These are phyloP conservation scores for Spatholobus suberectus DNA, from an alignment of 306 rosid genomes.

Conservation along the genomic window DNA sequence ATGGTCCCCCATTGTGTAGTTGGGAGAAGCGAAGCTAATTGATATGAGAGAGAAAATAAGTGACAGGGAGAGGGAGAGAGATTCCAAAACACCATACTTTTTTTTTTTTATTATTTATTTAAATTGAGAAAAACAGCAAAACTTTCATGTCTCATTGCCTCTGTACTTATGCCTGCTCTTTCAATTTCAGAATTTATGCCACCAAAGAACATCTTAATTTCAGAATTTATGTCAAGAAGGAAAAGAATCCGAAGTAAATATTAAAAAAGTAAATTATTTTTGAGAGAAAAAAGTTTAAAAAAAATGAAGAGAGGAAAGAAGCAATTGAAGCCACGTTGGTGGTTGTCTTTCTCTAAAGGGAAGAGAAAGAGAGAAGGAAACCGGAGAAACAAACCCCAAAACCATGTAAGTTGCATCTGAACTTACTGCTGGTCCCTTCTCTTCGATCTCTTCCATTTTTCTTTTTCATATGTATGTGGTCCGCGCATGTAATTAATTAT, in stretches of 20 bases:
- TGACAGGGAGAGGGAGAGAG: slow-evolving; percentile 23
- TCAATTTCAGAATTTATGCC: slow-evolving; percentile 58
- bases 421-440: slow-evolving; percentile 63
- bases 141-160: slow-evolving; percentile 53
- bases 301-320: too few relatives aligned
- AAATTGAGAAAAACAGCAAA: slow-evolving; percentile 14
- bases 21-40: slow-evolving; percentile 54
- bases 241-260: slow-evolving; percentile 50
- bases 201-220: slow-evolving; percentile 41
- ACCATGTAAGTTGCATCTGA: slow-evolving; percentile 54
- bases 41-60: slow-evolving; percentile 53
- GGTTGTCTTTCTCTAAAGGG: slow-evolving; percentile 49
- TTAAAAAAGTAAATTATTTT: neutral
- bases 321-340: slow-evolving; percentile 20
- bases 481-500: slow-evolving; percentile 34
- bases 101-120: neutral
- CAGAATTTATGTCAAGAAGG: slow-evolving; percentile 55
- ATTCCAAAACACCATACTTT: slow-evolving; percentile 54
- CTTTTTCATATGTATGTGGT: slow-evolving; percentile 39
- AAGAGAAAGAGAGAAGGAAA: slow-evolving; percentile 26
- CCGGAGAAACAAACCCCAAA: slow-evolving; percentile 47
- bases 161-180: slow-evolving; percentile 53
- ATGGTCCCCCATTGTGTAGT: slow-evolving; percentile 55
- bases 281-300: too few relatives aligned
- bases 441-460: neutral